These are phyloP conservation scores for Graphilbum ipis-grandicollis DNA, from an alignment of 2,329 filamentous ascomycete species.

Conservation along the genomic window DNA sequence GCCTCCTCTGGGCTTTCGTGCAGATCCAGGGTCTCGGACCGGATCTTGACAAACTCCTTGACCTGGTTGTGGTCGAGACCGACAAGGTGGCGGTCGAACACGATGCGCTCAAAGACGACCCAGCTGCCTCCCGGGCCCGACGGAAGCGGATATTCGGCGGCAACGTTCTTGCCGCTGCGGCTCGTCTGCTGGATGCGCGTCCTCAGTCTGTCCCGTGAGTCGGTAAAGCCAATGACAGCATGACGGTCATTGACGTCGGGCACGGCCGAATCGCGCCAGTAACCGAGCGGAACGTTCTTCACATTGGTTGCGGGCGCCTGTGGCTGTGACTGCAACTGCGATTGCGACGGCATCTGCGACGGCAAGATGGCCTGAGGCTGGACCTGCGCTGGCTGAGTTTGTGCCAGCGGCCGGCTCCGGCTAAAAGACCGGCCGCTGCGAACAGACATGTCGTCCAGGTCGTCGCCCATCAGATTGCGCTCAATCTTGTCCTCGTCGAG, in stretches of 20 bases:
- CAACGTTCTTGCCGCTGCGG: constrained; percentile 27
- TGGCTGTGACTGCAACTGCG: background rate
- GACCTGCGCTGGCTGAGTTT: background rate
- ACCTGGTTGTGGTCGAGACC: constrained; percentile 37
- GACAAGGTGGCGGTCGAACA: constrained; percentile 39
- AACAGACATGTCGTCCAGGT: constrained; percentile 11
- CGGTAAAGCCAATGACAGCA: constrained; percentile 44
- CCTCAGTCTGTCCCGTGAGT: constrained; percentile 40
- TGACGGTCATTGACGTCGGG: constrained; percentile 33
- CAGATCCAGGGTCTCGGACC: constrained; percentile 17
- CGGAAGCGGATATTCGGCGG: constrained; percentile 29
- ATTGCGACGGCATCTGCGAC: background rate
- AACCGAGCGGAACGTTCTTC: constrained; percentile 35
- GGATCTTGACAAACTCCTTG: constrained; percentile 45
- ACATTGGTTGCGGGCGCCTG: constrained; percentile 4
- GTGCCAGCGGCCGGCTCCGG: background rate
- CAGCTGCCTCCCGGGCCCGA: constrained; percentile 44
- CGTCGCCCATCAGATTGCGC: constrained; percentile 15
- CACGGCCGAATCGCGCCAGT: constrained; percentile 41
- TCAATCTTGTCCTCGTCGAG: constrained; percentile 30
- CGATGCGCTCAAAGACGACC: constrained; percentile 44
- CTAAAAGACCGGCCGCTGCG: background rate
- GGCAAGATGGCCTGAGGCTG: background rate
- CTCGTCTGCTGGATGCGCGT: constrained; percentile 37
- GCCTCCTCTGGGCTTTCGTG: constrained; percentile 22